Conservation (phyloP, 371 early-diverging fungal species). For the Parasitella parasitica region DNA sequence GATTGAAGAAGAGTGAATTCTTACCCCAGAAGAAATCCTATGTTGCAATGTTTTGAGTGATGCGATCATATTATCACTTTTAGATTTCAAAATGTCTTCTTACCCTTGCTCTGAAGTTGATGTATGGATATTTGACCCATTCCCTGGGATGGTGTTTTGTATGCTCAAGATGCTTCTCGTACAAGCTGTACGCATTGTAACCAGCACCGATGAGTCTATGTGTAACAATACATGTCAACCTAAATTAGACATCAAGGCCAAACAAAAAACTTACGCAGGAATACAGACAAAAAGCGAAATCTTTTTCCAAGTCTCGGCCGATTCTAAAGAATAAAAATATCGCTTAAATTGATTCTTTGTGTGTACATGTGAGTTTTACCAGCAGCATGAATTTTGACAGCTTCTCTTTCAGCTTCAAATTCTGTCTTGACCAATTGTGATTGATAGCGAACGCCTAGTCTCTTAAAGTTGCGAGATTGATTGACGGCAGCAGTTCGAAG, state of each 20-base stretch:
- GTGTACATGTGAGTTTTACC: conserved; percentile 14
- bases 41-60: not conserved
- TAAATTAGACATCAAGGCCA: not conserved
- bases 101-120: conserved; percentile 31
- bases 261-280: conserved; percentile 39
- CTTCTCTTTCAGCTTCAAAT: conserved; percentile 36
- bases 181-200: conserved; percentile 44
- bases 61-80: not conserved
- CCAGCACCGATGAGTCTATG: conserved; percentile 36
- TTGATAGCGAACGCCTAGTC: conserved; percentile 38
- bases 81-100: not conserved
- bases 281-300: conserved; percentile 40
- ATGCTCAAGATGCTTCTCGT: conserved; percentile 30
- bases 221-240: not conserved
- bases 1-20: conserved; percentile 46
- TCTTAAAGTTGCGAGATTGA: conserved; percentile 19
- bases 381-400: conserved; percentile 43
- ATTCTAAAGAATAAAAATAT: conserved; percentile 15
- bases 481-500: not conserved
- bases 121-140: conserved; percentile 39
- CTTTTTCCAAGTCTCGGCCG: conserved; percentile 50
- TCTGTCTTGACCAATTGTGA: conserved; percentile 16
- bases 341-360: not conserved
- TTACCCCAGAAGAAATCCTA: conserved; percentile 50
- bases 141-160: conserved; percentile 35